phyloP scores from a whole-genome alignment of 129 eudicot genomes.

The Helichrysum umbraculigerum region DNA sequence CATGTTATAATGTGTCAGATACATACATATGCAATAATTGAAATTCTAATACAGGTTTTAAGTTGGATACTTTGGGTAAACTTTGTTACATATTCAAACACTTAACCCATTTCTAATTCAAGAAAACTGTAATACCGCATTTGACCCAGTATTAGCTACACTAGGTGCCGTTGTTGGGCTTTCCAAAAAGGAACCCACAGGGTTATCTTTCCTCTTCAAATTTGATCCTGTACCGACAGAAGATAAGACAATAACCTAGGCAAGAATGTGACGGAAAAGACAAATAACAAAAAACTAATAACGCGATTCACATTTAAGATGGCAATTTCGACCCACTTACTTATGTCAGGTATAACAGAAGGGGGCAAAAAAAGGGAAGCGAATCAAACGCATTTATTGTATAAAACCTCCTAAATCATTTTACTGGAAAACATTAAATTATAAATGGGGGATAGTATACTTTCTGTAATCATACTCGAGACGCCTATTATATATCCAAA shows the following conservation, averaged over 20 bases:
- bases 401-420: not conserved
- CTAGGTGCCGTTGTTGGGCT: not conserved
- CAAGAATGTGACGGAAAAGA: not conserved
- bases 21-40: not conserved
- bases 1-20: not conserved
- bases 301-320: not conserved
- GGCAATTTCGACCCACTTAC: not conserved
- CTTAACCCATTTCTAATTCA: not conserved
- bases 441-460: not conserved
- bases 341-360: not conserved
- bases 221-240: slow-evolving; percentile 37
- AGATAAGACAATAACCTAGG: not conserved
- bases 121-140: slow-evolving; percentile 38
- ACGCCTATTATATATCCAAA: too few relatives aligned
- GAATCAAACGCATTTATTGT: not conserved
- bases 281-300: not conserved
- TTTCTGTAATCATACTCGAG: too few relatives aligned
- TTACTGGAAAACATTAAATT: not conserved
- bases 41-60: not conserved
- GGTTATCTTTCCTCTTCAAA: slow-evolving; percentile 49
- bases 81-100: not conserved
- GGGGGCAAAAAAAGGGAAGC: too few relatives aligned
- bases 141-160: slow-evolving; percentile 15
- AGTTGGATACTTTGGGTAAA: not conserved
- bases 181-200: slow-evolving; percentile 32